Percentiles rank a stretch among this genome's conserved stretches.
phyloP scores from a whole-genome alignment of 2,329 filamentous ascomycete species.

The Colletotrichum tofieldiae region DNA sequence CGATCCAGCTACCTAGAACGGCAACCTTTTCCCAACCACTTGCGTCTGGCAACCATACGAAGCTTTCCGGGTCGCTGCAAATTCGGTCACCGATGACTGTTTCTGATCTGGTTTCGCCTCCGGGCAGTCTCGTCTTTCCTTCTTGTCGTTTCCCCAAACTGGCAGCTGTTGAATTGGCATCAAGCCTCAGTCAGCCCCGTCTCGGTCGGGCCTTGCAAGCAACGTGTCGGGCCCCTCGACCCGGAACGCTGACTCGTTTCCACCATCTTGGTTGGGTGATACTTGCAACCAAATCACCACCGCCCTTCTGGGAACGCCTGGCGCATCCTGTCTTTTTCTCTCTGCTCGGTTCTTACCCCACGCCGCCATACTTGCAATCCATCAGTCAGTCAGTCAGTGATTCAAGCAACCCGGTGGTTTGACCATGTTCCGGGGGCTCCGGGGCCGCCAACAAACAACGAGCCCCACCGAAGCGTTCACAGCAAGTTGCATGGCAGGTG shows the following conservation, averaged over 20 bases:
- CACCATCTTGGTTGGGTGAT: not conserved
- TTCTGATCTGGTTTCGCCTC: not conserved
- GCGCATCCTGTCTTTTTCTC: not conserved
- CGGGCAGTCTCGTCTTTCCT: not conserved
- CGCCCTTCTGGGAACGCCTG: not conserved
- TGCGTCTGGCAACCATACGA: not conserved
- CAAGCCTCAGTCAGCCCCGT: not conserved
- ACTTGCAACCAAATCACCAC: not conserved
- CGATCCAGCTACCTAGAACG: not conserved
- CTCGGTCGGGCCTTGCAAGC: not conserved
- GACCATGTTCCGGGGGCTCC: too few relatives aligned
- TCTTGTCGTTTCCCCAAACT: not conserved
- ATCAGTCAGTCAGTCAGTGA: too few relatives aligned
- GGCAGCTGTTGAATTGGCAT: not conserved
- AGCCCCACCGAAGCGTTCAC: too few relatives aligned
- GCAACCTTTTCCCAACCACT: slow-evolving; percentile 3
- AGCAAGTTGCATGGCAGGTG: too few relatives aligned
- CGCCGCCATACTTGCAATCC: too few relatives aligned
- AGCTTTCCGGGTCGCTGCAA: slow-evolving; percentile 20
- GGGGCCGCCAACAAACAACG: too few relatives aligned
- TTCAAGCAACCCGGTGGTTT: too few relatives aligned
- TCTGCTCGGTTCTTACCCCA: too few relatives aligned
- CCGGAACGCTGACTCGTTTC: not conserved
- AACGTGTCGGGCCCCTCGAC: not conserved
- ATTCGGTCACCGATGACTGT: slow-evolving; percentile 18